Base-by-base conservation (phyloP, 2,329 filamentous ascomycete genomes). In the Trichoderma oligosporum region DNA sequence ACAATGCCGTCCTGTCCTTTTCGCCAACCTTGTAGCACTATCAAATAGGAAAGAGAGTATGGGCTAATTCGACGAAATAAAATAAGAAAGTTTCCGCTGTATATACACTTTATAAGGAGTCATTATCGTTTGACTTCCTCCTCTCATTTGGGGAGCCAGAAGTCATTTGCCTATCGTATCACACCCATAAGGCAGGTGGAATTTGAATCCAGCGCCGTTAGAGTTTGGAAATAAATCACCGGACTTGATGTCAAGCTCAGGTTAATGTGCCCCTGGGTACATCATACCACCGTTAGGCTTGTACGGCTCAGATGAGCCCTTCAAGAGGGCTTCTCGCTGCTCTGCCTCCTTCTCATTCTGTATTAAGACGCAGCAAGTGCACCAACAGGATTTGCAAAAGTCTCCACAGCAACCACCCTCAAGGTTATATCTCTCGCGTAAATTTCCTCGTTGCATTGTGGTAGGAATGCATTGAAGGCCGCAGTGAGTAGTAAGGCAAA, bases 281-380 rank as follows among this genome's bases (percentile, higher is more conserved):
- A 55, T 29, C 63, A 64, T 64, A 9, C 60, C 53, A 4, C 46
- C 57, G 35, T 63, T 62, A 27, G 61, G 11, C 48, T 58, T 45
- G 56, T 64, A 64, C 48, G 57, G 60, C 51, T 63, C 49, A 38
- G 61, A 54, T 4, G 56, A 31, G 14, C 60, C 59, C 9, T 25
- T 52, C 22, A 62, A 45, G 24, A 65, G 61, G 12, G 62, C 48
- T 61, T 74, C 73, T 12, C 70, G 73, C 60, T 72, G 62, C 49
- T 67, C 69, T 2, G 70, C 69, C 67, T 80, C 77, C 73, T 79
- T 79, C 38, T 79, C 76, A 58, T 72, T 65, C 72, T 79, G 77
- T 49, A 76, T 69, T 20, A 79, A 64, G 42, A 70, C 67, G 66
- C 77, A 79, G 68, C 73, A 70, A 24, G 67, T 70, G 62, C 76